Base-by-base conservation (phyloP, 441 rosid genomes). In the Erysimum cheiri region DNA sequence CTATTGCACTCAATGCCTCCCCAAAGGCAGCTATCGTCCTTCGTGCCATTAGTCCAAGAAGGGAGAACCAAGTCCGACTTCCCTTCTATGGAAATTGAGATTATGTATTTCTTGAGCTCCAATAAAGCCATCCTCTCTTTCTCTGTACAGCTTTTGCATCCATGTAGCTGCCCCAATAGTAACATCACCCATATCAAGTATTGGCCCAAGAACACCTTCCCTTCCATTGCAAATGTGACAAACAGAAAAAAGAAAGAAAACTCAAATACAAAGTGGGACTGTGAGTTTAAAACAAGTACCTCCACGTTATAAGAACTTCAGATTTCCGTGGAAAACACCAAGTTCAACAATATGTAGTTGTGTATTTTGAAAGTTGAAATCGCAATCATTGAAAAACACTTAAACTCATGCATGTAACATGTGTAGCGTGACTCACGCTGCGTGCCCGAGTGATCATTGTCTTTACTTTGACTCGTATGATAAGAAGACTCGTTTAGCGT, bases 41-140 rank as follows among this genome's bases (percentile, higher is more conserved):
- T 50, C 32, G 74, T 52, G 46, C 40, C 53, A 52, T 61, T 50
- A 35, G 61, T 61, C 74, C 74, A 70, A 5, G 17, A 9, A 70
- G 33, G 14, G 13, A 70, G 12, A 15, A 60, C 26, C 49, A 0
- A 0, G 5, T 7, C 26, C 1, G 17, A 6, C 0, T 0, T 4
- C 15, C 2, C 14, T 41, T 40, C 44, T 40, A 3, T 2, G 12
- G 5, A 12, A 4, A 2, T 41, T 41, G 26, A 8, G 13, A 17
- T 0, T 4, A 47, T 0, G 1, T 47, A 47, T 19, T 8, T 19
- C 28, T 47, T 47, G 28, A 46, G 26, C 5, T 17, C 28, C 52
- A 46, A 8, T 11, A 46, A 46, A 46, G 28, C 52, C 14, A 14
- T 17, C 12, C 28, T 46, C 2, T 46, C 52, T 17, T 46, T 46